Conservation (phyloP, 768 basidiomycete species). For the Hericium coralloides region DNA sequence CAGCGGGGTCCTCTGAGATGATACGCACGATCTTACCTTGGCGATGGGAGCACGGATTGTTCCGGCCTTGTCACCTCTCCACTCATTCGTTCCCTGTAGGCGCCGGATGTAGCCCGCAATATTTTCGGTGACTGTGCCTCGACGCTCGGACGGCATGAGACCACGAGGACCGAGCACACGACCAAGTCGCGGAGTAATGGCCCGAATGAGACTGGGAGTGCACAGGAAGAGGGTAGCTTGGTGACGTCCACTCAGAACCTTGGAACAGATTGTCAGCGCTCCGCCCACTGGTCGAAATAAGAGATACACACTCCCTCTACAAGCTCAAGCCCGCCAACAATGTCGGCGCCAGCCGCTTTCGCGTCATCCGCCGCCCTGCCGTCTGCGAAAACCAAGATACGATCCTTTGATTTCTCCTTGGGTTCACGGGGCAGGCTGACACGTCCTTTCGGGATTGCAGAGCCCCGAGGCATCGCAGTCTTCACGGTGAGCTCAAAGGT, state of each 20-base stretch:
- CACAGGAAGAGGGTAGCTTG: conserved; percentile 80
- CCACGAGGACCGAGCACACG: conserved; percentile 80
- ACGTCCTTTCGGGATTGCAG: conserved; percentile 83
- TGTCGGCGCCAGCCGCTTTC: conserved; percentile 77
- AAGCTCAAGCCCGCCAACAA: conserved; percentile 86
- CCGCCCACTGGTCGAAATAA: background rate
- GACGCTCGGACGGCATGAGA: conserved; percentile 89
- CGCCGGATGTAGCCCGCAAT: conserved; percentile 72
- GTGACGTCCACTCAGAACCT: conserved; percentile 71
- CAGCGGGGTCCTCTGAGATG: background rate
- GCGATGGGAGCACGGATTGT: conserved; percentile 78
- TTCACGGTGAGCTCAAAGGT: conserved; percentile 78
- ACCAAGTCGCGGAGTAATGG: conserved; percentile 75
- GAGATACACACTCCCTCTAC: conserved; percentile 66
- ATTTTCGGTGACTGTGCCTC: conserved; percentile 92
- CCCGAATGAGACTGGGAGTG: conserved; percentile 66
- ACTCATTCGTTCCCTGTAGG: conserved; percentile 78
- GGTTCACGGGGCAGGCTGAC: conserved; percentile 78
- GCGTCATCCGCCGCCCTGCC: conserved; percentile 78
- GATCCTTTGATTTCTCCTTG: conserved; percentile 59
- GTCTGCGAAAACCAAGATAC: conserved; percentile 90
- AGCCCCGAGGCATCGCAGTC: conserved; percentile 69
- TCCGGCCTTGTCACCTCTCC: conserved; percentile 86
- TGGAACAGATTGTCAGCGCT: conserved; percentile 1
- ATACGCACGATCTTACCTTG: conserved; percentile 37